Base-by-base conservation (phyloP, 768 basidiomycete species). In the Boletus rubroflammeus region DNA sequence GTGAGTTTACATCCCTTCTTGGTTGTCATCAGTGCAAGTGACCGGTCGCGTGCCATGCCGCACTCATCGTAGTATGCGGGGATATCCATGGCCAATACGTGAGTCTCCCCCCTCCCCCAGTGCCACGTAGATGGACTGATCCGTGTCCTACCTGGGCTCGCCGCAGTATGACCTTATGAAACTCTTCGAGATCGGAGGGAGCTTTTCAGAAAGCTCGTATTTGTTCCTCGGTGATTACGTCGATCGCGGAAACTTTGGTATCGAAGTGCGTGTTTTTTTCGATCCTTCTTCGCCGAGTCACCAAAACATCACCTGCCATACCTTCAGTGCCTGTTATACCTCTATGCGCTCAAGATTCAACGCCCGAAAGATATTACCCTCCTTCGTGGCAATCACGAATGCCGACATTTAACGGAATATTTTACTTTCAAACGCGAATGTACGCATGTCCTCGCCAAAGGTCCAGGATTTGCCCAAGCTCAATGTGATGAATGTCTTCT, bases 11-110 rank as follows among this genome's bases (percentile, higher is more conserved):
- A 29, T 44, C 44, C 9, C 28, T 53, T 47, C 23, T 45, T 47
- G 10, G 19, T 31, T 41, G 36, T 50, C 48, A 51, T 50, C 47
- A 40, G 17, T 48, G 15, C 46, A 36, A 54, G 31, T 59, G 38
- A 56, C 43, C 3, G 47, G 43, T 48, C 49, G 50, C 34, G 41
- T 63, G 58, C 44, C 44, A 17, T 55, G 7, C 17, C 15, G 3
- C 28, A 54, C 28, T 19, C 32, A 28, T 61, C 53, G 3, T 62
- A 95, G 94, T 98, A 60, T 96, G 94, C 66, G 95, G 95, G 21
- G 95, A 98, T 76, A 93, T 98, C 43, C 95, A 98, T 64, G 95
- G 95, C 10, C 95, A 98, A 88, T 98, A 93, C 72, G 94, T 95
- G 63, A 69, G 76, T 67, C 70, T 39, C 59, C 21, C 85, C 92